Evolutionary conservation across 768 basidiomycete genomes (phyloP), one percentile per base, ranked within the genome.

Genomic region (Tylopilus sp.): DNA sequence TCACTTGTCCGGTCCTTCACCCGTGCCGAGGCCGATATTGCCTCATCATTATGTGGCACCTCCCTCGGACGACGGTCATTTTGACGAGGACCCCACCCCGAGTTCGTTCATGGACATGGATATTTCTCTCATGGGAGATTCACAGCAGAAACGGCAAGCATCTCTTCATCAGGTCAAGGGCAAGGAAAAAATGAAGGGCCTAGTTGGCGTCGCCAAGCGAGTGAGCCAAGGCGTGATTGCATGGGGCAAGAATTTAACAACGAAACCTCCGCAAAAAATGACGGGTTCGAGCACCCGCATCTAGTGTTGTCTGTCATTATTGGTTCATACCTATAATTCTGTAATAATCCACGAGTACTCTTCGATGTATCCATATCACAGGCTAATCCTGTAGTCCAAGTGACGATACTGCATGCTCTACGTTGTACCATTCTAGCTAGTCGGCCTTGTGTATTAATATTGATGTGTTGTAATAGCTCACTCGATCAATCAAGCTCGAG

Each of bases 101-200:
- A 42, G 46, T 20, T 69, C 67, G 2, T 69, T 69, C 53, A 70
- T 69, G 67, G 67, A 69, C 25, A 69, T 69, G 67, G 69, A 70
- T 22, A 51, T 64, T 48, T 52, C 61, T 25, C 55, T 41, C 17
- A 3, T 25, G n/a, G 48, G 44, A 10, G 46, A 48, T 38, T 39
- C 47, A 20, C 41, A 39, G 31, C 44, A 36, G 21, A 53, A 62
- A 31, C 57, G 38, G 25, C 57, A 45, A 28, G 6, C 28, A 11
- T 57, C 67, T 44, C 26, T 54, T 35, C 57, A 52, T 41, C 54
- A 36, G 18, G 28, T 42, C 26, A 38, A 46, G 20, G 47, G 47
- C 48, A 60, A 52, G 13, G 56, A 49, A 26, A 63, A 56, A 41
- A 46, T 61, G 53, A 67, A 55, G 43, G 51, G 30, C 25, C 41